Conservation (phyloP, 371 early-diverging fungal species). For the Capillidium heterosporum region DNA sequence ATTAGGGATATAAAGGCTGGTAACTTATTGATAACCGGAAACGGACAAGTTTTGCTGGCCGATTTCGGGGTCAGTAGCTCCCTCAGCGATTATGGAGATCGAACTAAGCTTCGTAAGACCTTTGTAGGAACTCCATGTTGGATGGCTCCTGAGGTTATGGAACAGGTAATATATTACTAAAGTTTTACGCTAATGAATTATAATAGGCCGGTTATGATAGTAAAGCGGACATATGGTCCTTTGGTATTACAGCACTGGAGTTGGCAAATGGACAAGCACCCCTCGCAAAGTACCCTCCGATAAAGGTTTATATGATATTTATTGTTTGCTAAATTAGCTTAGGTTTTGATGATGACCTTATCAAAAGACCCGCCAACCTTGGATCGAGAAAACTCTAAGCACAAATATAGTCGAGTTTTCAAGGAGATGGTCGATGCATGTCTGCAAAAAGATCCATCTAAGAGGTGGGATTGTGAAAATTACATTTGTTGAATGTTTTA, state of each 20-base stretch:
- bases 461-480: slow-evolving; percentile 19
- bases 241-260: slow-evolving; percentile 82
- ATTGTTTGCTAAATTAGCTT: slow-evolving; percentile 1
- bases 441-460: slow-evolving; percentile 60
- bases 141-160: slow-evolving; percentile 72
- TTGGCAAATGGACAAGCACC: slow-evolving; percentile 85
- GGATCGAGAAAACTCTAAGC: slow-evolving; percentile 47
- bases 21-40: slow-evolving; percentile 66
- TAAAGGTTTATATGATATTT: slow-evolving; percentile 36
- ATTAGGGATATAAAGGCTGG: slow-evolving; percentile 79
- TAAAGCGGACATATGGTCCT: slow-evolving; percentile 86
- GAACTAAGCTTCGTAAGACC: slow-evolving; percentile 57
- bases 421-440: slow-evolving; percentile 77
- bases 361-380: slow-evolving; percentile 77
- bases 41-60: slow-evolving; percentile 64
- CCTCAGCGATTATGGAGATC: slow-evolving; percentile 57
- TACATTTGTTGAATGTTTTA: background rate
- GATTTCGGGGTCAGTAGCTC: slow-evolving; percentile 83
- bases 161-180: slow-evolving; percentile 12
- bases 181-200: background rate
- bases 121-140: slow-evolving; percentile 87
- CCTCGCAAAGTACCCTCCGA: slow-evolving; percentile 74
- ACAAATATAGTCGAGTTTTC: slow-evolving; percentile 55
- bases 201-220: slow-evolving; percentile 56
- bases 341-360: slow-evolving; percentile 78